Evolutionary conservation across 331 rosid species (phyloP), one percentile per base, ranked within the genome.

Genomic region (Quercus lobata): DNA sequence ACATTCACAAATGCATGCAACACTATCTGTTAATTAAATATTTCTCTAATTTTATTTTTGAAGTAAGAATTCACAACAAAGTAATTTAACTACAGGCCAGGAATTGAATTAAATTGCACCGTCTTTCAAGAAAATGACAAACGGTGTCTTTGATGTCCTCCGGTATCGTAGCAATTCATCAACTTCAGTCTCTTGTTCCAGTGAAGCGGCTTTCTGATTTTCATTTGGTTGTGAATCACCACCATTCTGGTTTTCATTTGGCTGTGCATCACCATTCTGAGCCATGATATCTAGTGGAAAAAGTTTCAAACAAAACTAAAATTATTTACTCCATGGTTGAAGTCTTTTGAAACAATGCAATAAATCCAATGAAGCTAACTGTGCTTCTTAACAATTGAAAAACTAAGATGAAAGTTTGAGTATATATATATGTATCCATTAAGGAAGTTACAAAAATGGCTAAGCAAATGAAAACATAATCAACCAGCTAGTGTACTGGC

Each of bases 41-140:
- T 22, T 60, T 55, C 18, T 21, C 76, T 46, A 46, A 10, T 18
- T 18, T 56, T 53, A 4, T 5, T 55, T 15, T 56, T 56, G 6
- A 14, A 15, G 30, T 14, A 25, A 35, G 44, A 35, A 35, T 35
- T 35, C 44, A 35, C 3, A 57, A 7, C 21, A 57, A 57, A 21
- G 3, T 21, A 22, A 61, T 9, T 6, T 10, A 37, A 24, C 5
- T 57, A 24, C 24, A 21, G 4, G 4, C 11, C 24, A 21, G 4
- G 4, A 18, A 22, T 41, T 8, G 53, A 55, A 73, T 30, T 57
- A n/a, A 46, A n/a, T 6, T 41, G 8, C 84, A 94, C 98, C 97
- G 57, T 91, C 97, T 86, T 76, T 82, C 88, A 94, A 94, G 94
- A 94, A 92, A 76, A 94, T 96, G 78, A 83, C 78, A 76, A 87